These are phyloP conservation scores for Colletotrichum magnum DNA, from an alignment of 2,329 filamentous ascomycete species.

Conservation along the genomic window DNA sequence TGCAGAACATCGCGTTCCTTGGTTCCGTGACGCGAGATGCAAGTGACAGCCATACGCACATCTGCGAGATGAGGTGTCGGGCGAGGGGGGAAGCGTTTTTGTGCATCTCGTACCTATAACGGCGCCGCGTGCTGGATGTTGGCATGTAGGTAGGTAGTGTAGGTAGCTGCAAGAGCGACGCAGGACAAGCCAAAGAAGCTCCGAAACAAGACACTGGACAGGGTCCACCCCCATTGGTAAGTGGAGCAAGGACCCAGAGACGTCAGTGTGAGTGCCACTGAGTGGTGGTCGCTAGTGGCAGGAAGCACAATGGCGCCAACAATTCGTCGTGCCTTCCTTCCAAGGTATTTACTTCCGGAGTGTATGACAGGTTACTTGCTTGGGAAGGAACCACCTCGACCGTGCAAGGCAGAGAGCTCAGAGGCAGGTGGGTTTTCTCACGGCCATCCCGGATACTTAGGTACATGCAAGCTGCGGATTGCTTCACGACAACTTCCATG, in stretches of 20 bases:
- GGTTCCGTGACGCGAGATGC: not conserved
- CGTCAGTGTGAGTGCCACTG: too few species aligned
- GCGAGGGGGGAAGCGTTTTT: not conserved
- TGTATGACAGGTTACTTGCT: too few species aligned
- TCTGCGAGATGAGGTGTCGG: constrained; percentile 3
- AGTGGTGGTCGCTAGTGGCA: not conserved
- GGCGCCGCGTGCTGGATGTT: constrained; percentile 1
- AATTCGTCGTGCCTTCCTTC: too few species aligned
- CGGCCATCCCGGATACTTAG: too few species aligned
- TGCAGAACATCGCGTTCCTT: not conserved
- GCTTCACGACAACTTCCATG: too few species aligned
- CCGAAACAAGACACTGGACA: constrained; percentile 37
- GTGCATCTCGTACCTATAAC: not conserved
- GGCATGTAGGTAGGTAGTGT: not conserved
- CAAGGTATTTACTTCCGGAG: too few species aligned
- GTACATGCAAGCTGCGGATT: too few species aligned
- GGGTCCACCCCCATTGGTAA: constrained; percentile 30
- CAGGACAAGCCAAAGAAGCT: constrained; percentile 24
- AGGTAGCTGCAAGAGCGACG: not conserved
- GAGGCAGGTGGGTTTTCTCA: too few species aligned
- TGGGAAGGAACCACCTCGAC: too few species aligned
- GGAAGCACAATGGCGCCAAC: not conserved
- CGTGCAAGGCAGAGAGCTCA: too few species aligned
- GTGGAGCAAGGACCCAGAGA: too few species aligned
- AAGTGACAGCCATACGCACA: not conserved